Evolutionary conservation across 441 rosid species (phyloP).

Genomic region (Erysimum pusillum): DNA sequence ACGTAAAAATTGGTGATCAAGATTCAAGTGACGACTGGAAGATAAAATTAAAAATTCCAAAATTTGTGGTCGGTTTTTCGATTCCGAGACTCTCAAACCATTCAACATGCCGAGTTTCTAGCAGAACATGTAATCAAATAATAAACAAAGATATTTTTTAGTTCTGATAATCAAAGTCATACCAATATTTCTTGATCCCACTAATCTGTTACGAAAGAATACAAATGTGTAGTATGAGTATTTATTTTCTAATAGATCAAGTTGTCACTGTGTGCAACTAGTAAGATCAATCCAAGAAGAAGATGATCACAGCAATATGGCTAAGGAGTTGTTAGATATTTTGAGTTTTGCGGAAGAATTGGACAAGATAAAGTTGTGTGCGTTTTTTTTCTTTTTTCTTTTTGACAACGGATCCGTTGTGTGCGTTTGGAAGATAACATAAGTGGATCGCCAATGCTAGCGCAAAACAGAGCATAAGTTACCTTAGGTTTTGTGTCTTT

Average conservation of each 20-base stretch:
- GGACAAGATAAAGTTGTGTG: background rate
- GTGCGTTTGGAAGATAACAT: background rate
- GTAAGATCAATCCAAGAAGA: background rate
- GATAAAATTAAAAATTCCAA: background rate
- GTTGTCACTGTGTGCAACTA: background rate
- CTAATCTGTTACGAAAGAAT: constrained; percentile 21
- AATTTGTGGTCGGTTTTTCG: background rate
- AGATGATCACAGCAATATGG: constrained; percentile 2
- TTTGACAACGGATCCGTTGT: background rate
- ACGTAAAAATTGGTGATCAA: background rate
- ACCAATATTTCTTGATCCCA: background rate
- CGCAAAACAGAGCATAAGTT: background rate
- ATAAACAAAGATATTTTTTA: background rate
- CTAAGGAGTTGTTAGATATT: constrained; percentile 1
- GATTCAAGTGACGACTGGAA: constrained; percentile 1
- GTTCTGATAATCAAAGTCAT: background rate
- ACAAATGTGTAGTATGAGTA: background rate
- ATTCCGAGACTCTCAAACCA: constrained; percentile 1
- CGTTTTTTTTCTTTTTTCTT: too few species aligned
- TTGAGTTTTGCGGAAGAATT: background rate
- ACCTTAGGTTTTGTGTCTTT: too few species aligned
- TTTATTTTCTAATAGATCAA: constrained; percentile 5
- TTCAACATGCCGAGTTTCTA: constrained; percentile 17
- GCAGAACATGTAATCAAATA: constrained; percentile 15
- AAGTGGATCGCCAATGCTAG: background rate